These are phyloP conservation scores for Arthrobotrys conoides DNA, from an alignment of 2,329 filamentous ascomycete genomes.

Conservation along the genomic window DNA sequence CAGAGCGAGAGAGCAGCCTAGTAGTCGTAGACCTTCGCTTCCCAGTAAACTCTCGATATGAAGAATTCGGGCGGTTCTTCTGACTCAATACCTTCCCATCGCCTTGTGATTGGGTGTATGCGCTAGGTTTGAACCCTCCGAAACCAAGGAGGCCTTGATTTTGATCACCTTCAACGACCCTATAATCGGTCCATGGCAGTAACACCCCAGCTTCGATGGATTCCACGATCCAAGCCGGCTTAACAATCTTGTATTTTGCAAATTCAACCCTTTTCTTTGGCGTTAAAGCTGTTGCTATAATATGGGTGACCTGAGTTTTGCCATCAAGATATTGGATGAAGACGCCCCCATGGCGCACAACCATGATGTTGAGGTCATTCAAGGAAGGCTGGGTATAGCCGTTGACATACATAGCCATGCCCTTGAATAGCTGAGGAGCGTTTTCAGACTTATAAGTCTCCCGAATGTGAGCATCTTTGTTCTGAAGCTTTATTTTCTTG, in stretches of 20 bases:
- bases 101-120: slow-evolving; percentile 69
- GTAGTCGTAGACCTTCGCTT: slow-evolving; percentile 64
- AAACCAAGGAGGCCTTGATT: slow-evolving; percentile 83
- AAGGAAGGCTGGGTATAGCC: slow-evolving; percentile 96
- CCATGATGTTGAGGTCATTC: slow-evolving; percentile 86
- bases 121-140: slow-evolving; percentile 52
- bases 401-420: slow-evolving; percentile 90
- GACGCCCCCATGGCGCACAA: slow-evolving; percentile 92
- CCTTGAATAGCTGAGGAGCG: slow-evolving; percentile 88
- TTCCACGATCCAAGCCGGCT: slow-evolving; percentile 93
- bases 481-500: slow-evolving; percentile 98
- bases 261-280: slow-evolving; percentile 95
- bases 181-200: slow-evolving; percentile 87
- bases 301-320: slow-evolving; percentile 95
- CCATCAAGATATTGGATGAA: slow-evolving; percentile 95
- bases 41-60: slow-evolving; percentile 86
- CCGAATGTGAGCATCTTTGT: slow-evolving; percentile 86
- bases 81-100: slow-evolving; percentile 78
- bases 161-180: slow-evolving; percentile 85
- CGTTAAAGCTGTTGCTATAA: slow-evolving; percentile 89
- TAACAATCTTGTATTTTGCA: slow-evolving; percentile 87
- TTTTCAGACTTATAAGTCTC: slow-evolving; percentile 73
- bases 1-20: slow-evolving; percentile 35
- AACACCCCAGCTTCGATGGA: slow-evolving; percentile 85
- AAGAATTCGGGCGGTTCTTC: slow-evolving; percentile 72